Evolutionary conservation across 2,329 filamentous ascomycete species (phyloP).

Genomic region (Diaporthe humulicola): DNA sequence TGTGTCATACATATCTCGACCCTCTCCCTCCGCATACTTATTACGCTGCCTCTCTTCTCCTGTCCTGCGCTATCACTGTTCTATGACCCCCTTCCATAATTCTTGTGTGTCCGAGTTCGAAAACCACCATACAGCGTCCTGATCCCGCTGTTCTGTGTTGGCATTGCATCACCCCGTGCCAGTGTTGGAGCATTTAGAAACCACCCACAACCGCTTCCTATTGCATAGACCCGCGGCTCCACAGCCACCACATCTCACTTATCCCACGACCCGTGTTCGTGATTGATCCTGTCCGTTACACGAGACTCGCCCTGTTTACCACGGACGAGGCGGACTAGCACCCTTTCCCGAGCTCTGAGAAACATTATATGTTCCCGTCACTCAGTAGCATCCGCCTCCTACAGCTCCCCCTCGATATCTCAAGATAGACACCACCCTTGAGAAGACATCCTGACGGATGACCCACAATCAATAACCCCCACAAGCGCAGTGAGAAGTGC

Average conservation of each 20-base stretch:
- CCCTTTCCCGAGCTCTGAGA: constrained; percentile 24
- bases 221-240: constrained; percentile 39
- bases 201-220: constrained; percentile 33
- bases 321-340: constrained; percentile 38
- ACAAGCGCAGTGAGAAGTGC: constrained; percentile 31
- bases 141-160: constrained; percentile 40
- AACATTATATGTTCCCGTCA: constrained; percentile 39
- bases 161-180: constrained; percentile 41
- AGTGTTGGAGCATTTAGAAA: constrained; percentile 37
- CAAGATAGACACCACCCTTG: constrained; percentile 24
- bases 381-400: constrained; percentile 14
- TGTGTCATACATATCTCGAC: constrained; percentile 41
- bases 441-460: constrained; percentile 33
- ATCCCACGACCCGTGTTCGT: constrained; percentile 34
- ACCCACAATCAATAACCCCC: constrained; percentile 20
- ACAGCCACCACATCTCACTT: constrained; percentile 36
- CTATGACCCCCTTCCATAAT: constrained; percentile 13
- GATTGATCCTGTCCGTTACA: constrained; percentile 37
- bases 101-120: constrained; percentile 30
- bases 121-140: constrained; percentile 34
- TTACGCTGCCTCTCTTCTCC: constrained; percentile 29
- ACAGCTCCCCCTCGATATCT: neutral
- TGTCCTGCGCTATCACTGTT: constrained; percentile 4
- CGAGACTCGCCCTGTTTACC: constrained; percentile 38
- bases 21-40: constrained; percentile 36